A percentile compares a stretch with the other conserved stretches of the same genome.
These are phyloP conservation scores for Micractinium sp. DNA, from an alignment of 139 green algal genomes.

Conservation along the genomic window DNA sequence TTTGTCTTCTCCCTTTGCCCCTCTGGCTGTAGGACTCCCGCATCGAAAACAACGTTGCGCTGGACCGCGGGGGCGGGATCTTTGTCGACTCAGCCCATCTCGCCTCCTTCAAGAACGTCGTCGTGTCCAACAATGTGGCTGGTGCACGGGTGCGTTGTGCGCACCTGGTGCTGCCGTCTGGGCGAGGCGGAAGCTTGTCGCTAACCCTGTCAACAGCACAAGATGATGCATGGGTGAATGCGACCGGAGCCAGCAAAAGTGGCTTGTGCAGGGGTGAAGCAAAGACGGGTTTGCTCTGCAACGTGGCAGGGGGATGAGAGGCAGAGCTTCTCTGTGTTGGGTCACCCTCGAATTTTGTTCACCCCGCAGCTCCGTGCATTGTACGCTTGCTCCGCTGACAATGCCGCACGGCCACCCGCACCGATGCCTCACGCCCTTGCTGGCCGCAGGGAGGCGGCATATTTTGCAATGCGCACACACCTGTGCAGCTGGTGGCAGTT, in stretches of 20 bases:
- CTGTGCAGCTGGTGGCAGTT: neutral
- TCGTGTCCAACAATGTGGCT: conserved; percentile 22
- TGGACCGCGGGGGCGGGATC: conserved; percentile 24
- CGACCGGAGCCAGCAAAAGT: too few relatives aligned
- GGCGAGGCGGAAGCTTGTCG: too few relatives aligned
- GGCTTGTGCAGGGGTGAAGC: too few relatives aligned
- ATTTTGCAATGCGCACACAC: conserved; percentile 11
- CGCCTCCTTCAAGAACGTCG: conserved; percentile 15
- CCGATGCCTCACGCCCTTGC: neutral
- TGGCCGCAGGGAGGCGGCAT: neutral
- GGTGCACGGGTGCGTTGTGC: neutral
- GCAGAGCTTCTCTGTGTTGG: too few relatives aligned
- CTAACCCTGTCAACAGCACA: too few relatives aligned
- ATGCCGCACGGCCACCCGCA: neutral
- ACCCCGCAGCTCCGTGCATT: too few relatives aligned
- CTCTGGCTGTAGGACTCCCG: neutral
- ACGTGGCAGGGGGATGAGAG: too few relatives aligned
- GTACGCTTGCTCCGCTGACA: too few relatives aligned
- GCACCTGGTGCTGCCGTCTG: too few relatives aligned
- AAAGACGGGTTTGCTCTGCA: too few relatives aligned
- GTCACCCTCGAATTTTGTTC: too few relatives aligned
- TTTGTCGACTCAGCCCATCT: conserved; percentile 23
- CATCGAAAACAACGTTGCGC: conserved; percentile 17
- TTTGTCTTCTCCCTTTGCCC: neutral
- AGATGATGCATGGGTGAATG: too few relatives aligned